A percentile compares a stretch with the other conserved stretches of the same genome.
phyloP scores from a whole-genome alignment of 2,329 filamentous ascomycete genomes.

The Purpureocillium takamizusanense region DNA sequence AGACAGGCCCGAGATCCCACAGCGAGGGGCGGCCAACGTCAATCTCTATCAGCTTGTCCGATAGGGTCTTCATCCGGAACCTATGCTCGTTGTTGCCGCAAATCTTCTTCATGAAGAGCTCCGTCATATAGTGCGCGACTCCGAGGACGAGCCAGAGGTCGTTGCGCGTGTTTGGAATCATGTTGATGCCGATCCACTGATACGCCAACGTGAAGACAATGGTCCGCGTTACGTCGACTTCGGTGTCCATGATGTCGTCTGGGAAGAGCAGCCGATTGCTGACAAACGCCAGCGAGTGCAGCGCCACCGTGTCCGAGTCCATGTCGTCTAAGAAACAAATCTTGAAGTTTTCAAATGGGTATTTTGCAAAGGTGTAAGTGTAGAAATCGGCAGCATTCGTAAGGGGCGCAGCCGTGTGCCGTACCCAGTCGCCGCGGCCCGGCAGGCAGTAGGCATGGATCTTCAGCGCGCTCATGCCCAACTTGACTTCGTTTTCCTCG shows the following conservation, averaged over 20 bases:
- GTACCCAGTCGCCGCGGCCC: conserved; percentile 69
- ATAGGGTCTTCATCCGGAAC: conserved; percentile 77
- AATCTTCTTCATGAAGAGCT: conserved; percentile 80
- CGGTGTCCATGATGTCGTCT: conserved; percentile 74
- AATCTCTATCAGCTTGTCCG: conserved; percentile 71
- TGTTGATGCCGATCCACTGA: conserved; percentile 91
- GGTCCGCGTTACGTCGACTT: conserved; percentile 71
- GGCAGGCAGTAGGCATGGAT: conserved; percentile 89
- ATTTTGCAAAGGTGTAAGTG: conserved; percentile 78
- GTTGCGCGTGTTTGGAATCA: conserved; percentile 69
- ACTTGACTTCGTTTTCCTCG: conserved; percentile 82
- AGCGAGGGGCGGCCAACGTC: conserved; percentile 79
- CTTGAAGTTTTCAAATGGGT: conserved; percentile 88
- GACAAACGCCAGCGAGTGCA: conserved; percentile 79
- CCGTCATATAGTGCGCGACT: conserved; percentile 89
- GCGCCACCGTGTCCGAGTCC: conserved; percentile 61
- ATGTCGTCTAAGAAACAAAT: conserved; percentile 91
- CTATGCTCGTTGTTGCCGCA: conserved; percentile 94
- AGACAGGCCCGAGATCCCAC: conserved; percentile 65
- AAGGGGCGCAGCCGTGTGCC: conserved; percentile 78
- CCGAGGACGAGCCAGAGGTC: conserved; percentile 89
- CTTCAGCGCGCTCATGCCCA: conserved; percentile 80
- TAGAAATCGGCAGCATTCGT: conserved; percentile 87
- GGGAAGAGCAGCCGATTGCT: conserved; percentile 81
- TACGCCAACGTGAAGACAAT: conserved; percentile 78